phyloP scores from a whole-genome alignment of 169 alveolate species.

The Ichthyophthirius multifiliis region DNA sequence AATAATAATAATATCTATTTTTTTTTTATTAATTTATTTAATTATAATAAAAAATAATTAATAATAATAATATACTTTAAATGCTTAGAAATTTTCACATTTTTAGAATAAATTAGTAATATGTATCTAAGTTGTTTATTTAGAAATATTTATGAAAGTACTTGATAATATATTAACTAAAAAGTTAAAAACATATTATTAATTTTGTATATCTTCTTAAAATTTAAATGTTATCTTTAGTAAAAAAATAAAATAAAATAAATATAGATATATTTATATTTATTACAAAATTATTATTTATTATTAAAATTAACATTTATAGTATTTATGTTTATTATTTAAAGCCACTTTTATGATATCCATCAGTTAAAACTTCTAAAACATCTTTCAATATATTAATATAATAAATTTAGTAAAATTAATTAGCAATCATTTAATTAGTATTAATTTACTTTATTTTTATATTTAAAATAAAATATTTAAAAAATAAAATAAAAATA shows the following conservation, averaged over 20 bases:
- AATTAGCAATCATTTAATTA: slow-evolving; percentile 12
- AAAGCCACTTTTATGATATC: slow-evolving; percentile 27
- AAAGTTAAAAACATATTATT: not conserved
- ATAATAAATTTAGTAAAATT: slow-evolving; percentile 28
- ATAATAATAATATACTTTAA: too few relatives aligned
- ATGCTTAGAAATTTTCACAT: not conserved
- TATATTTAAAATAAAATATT: not conserved
- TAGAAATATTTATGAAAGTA: slow-evolving; percentile 8
- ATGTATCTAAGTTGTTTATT: slow-evolving; percentile 13
- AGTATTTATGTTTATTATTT: slow-evolving; percentile 14
- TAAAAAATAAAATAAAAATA: not conserved
- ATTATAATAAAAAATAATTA: too few relatives aligned
- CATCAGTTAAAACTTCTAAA: slow-evolving; percentile 39
- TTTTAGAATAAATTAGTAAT: slow-evolving; percentile 10
- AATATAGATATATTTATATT: not conserved
- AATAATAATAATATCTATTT: too few relatives aligned
- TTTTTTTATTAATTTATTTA: too few relatives aligned
- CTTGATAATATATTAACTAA: not conserved
- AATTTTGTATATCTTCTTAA: not conserved
- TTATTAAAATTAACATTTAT: slow-evolving; percentile 1
- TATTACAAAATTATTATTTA: not conserved
- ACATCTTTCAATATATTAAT: slow-evolving; percentile 28
- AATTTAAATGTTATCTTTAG: not conserved
- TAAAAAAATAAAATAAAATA: not conserved
- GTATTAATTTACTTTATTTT: slow-evolving; percentile 16